These are phyloP conservation scores for Vaccinium corymbosum DNA, from an alignment of 148 eudicot genomes.

Conservation along the genomic window DNA sequence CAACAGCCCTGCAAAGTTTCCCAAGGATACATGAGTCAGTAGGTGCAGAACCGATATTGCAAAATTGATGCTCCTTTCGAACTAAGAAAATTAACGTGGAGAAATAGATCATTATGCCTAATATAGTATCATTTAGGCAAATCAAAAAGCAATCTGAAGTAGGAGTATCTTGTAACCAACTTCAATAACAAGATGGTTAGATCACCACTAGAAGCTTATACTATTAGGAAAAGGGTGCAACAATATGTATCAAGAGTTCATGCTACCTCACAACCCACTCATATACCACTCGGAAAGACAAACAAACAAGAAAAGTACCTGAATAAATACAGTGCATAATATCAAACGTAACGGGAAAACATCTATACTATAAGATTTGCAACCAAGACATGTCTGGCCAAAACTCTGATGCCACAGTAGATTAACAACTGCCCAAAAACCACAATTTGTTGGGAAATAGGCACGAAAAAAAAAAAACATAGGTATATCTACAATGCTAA, in stretches of 20 bases:
- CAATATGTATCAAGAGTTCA: neutral
- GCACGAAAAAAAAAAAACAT: neutral
- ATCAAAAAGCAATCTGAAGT: neutral
- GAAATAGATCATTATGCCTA: neutral
- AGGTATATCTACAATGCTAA: neutral
- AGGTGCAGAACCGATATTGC: neutral
- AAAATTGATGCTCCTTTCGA: neutral
- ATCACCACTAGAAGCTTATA: neutral
- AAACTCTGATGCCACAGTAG: neutral
- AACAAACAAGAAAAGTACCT: neutral
- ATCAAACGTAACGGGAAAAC: neutral
- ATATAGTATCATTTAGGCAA: neutral
- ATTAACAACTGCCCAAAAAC: neutral
- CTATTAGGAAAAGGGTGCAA: neutral
- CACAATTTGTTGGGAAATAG: neutral
- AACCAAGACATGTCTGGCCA: neutral
- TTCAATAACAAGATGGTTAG: neutral
- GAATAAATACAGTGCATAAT: neutral
- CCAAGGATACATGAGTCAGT: slow-evolving; percentile 17
- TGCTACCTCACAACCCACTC: neutral
- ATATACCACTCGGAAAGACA: neutral
- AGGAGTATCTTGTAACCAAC: neutral
- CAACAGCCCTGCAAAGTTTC: slow-evolving; percentile 66
- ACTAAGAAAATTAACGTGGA: neutral
- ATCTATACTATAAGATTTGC: neutral